phyloP scores from a whole-genome alignment of 2,329 filamentous ascomycete genomes.

The Xylaria sp. region DNA sequence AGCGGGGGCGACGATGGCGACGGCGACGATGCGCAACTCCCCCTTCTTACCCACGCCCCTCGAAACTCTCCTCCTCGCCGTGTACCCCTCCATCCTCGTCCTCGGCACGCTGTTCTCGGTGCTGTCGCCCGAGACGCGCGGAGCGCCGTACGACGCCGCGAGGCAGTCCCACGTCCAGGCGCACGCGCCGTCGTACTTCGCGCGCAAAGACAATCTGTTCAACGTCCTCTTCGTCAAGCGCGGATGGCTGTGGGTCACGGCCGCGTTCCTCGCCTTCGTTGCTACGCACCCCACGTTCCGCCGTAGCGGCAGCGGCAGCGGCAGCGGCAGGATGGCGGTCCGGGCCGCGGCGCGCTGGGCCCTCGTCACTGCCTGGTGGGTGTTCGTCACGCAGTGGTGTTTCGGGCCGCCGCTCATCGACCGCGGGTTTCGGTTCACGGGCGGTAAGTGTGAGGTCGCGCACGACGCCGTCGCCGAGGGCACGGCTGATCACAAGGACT shows the following conservation, averaged over 20 bases:
- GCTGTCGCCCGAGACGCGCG: constrained; percentile 77
- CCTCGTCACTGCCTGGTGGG: constrained; percentile 81
- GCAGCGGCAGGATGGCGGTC: constrained; percentile 51
- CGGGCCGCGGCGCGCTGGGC: constrained; percentile 76
- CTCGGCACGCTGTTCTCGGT: constrained; percentile 84
- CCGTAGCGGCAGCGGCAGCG: constrained; percentile 30
- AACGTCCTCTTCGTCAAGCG: constrained; percentile 95
- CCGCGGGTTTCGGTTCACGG: constrained; percentile 86
- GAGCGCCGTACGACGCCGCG: constrained; percentile 69
- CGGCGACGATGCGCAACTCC: constrained; percentile 53
- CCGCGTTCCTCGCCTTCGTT: constrained; percentile 77
- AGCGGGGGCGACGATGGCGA: constrained; percentile 47
- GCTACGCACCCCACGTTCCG: constrained; percentile 71
- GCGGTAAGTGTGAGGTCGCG: constrained; percentile 80
- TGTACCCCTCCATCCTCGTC: constrained; percentile 82
- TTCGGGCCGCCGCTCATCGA: constrained; percentile 93
- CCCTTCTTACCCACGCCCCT: constrained; percentile 77
- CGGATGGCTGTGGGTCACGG: constrained; percentile 91
- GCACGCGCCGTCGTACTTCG: constrained; percentile 83
- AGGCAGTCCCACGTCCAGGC: constrained; percentile 71
- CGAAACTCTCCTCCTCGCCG: constrained; percentile 71
- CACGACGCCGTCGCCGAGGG: constrained; percentile 60
- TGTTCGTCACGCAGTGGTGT: constrained; percentile 93
- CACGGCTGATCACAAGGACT: constrained; percentile 58
- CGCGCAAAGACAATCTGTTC: constrained; percentile 91